These are phyloP conservation scores for Fusarium continuum DNA, from an alignment of 2,329 filamentous ascomycete species.

Conservation along the genomic window DNA sequence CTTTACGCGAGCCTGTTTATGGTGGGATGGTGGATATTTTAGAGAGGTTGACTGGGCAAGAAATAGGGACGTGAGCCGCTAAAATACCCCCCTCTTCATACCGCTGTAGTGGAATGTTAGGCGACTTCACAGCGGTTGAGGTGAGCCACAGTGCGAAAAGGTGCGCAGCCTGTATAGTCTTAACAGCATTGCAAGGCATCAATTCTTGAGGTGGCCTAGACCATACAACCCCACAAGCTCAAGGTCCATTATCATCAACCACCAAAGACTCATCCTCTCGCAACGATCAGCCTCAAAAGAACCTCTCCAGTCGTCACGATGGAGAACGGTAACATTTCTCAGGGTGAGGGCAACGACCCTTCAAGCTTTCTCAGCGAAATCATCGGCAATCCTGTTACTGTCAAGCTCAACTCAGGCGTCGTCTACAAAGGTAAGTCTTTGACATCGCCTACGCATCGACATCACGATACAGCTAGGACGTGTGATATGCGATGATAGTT, in stretches of 20 bases:
- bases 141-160: conserved; percentile 38
- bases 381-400: conserved; percentile 91
- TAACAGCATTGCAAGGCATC: conserved; percentile 37
- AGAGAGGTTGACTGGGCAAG: conserved; percentile 16
- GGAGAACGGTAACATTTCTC: conserved; percentile 75
- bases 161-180: conserved; percentile 23
- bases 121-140: conserved; percentile 9
- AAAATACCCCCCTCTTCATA: conserved; percentile 31
- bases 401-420: conserved; percentile 98
- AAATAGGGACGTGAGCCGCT: conserved; percentile 8
- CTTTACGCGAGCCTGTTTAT: conserved; percentile 34
- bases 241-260: conserved; percentile 26
- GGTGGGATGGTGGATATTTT: conserved; percentile 1
- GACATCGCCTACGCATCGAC: neutral
- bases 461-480: neutral
- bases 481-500: neutral
- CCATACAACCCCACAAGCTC: conserved; percentile 25
- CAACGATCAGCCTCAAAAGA: conserved; percentile 9
- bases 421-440: conserved; percentile 86
- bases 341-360: conserved; percentile 85
- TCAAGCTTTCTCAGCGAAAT: conserved; percentile 94
- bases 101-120: conserved; percentile 36
- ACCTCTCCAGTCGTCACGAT: conserved; percentile 55
- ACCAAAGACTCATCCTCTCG: conserved; percentile 9
- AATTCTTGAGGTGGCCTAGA: conserved; percentile 24